These are phyloP conservation scores for Tulasnella sp. DNA, from an alignment of 768 basidiomycete species.

Conservation along the genomic window DNA sequence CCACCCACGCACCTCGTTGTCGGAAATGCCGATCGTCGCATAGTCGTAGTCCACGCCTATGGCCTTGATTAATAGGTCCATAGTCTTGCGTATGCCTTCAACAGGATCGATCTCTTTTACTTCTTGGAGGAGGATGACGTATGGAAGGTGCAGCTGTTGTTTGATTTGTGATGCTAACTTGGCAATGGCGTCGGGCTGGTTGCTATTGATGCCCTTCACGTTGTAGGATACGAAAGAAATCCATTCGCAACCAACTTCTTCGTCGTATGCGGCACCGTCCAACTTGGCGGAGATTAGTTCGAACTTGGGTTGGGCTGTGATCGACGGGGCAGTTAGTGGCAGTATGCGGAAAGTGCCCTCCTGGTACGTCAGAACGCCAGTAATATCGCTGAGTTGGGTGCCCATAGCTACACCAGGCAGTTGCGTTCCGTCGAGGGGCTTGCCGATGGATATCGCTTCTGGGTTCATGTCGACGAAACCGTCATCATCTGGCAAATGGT, in stretches of 20 bases:
- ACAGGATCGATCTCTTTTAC: constrained; percentile 54
- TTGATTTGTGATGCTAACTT: constrained; percentile 43
- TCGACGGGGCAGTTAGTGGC: constrained; percentile 41
- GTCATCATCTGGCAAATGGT: constrained; percentile 30
- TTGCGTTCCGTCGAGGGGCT: constrained; percentile 40
- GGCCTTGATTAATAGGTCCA: too few species aligned
- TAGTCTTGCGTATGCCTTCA: too few species aligned
- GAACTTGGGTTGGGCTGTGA: constrained; percentile 32
- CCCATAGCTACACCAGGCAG: constrained; percentile 42
- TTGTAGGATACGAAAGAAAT: constrained; percentile 52
- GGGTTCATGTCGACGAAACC: constrained; percentile 47
- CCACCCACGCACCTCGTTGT: too few species aligned
- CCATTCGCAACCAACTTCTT: constrained; percentile 21
- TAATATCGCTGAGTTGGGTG: constrained; percentile 36
- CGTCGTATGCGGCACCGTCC: constrained; percentile 27
- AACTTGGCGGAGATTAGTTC: constrained; percentile 33
- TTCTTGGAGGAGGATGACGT: constrained; percentile 52
- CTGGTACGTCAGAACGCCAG: constrained; percentile 41
- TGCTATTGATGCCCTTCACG: constrained; percentile 27
- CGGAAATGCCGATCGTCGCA: too few species aligned
- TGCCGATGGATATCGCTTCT: constrained; percentile 43
- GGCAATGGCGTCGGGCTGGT: constrained; percentile 37
- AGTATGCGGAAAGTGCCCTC: constrained; percentile 45
- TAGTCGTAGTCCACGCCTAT: too few species aligned
- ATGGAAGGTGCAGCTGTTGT: constrained; percentile 37